Evolutionary conservation across 2,329 filamentous ascomycete species (phyloP).

Genomic region (Colletotrichum horii): DNA sequence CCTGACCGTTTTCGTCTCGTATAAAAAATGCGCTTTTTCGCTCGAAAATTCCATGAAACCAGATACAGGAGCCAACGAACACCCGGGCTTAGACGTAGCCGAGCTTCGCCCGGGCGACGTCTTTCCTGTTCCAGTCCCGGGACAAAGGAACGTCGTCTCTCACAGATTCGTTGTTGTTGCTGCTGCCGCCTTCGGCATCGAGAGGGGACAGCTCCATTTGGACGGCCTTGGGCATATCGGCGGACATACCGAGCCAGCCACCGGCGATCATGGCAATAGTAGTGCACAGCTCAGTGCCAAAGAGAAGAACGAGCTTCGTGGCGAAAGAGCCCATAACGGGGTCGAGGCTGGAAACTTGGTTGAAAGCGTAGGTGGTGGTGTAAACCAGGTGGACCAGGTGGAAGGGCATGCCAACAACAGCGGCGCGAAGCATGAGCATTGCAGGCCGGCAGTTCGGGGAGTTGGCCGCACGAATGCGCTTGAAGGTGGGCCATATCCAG

Average conservation of each 20-base stretch:
- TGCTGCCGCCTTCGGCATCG: neutral
- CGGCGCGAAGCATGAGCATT: constrained; percentile 20
- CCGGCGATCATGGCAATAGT: constrained; percentile 5
- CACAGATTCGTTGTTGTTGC: neutral
- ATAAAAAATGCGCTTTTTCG: neutral
- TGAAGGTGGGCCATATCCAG: constrained; percentile 26
- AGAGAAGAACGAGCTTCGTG: constrained; percentile 25
- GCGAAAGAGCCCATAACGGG: constrained; percentile 27
- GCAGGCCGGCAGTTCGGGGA: constrained; percentile 21
- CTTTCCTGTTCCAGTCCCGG: neutral
- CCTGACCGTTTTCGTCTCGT: neutral
- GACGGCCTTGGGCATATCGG: neutral
- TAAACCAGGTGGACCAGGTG: constrained; percentile 25
- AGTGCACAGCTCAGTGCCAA: constrained; percentile 22
- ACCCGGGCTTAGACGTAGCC: neutral
- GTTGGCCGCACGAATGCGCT: constrained; percentile 2
- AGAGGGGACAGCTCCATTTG: neutral
- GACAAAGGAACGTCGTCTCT: constrained; percentile 4
- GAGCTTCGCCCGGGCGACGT: constrained; percentile 2
- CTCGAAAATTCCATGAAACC: neutral
- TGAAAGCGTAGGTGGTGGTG: constrained; percentile 28
- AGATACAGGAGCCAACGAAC: neutral
- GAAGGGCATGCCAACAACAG: constrained; percentile 24
- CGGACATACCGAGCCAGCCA: constrained; percentile 18
- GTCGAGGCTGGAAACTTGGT: constrained; percentile 19